Percentiles rank a stretch among this genome's conserved stretches.
Conservation (phyloP, 352 stramenopile species). For the Aphanomyces cochlioides region DNA sequence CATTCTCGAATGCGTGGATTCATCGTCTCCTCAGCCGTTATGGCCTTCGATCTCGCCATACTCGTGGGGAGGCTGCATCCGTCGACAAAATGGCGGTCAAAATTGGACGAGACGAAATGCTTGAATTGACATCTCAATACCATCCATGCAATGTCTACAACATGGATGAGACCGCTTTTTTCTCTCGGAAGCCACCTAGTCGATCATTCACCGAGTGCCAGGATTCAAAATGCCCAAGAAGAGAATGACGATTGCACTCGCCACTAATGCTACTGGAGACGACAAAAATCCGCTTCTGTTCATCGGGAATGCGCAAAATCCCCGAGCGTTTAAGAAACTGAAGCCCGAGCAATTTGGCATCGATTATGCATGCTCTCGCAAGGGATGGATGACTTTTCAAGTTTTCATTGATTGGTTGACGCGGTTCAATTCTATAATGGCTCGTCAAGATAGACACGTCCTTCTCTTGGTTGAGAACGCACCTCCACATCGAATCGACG, state of each 20-base stretch:
- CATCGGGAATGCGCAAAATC: slow-evolving; percentile 8
- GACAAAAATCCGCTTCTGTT: slow-evolving; percentile 2
- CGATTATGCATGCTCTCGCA: not conserved
- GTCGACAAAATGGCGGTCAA: not conserved
- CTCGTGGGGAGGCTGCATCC: slow-evolving; percentile 25
- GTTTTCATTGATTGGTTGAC: slow-evolving; percentile 2
- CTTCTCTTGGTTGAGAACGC: slow-evolving; percentile 15
- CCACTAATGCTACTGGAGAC: not conserved
- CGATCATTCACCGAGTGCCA: not conserved
- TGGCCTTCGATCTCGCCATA: slow-evolving; percentile 17
- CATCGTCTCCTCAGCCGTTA: slow-evolving; percentile 21
- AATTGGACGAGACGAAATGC: not conserved
- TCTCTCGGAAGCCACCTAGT: slow-evolving; percentile 7
- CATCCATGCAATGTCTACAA: slow-evolving; percentile 30
- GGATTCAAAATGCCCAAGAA: not conserved
- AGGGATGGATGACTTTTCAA: slow-evolving; percentile 5
- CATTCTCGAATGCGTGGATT: slow-evolving; percentile 23
- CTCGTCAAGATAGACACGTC: not conserved
- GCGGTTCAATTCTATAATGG: not conserved
- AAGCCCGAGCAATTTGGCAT: not conserved
- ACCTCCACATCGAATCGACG: not conserved
- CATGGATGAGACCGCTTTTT: slow-evolving; percentile 30
- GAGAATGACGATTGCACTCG: not conserved
- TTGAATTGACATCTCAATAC: slow-evolving; percentile 16
- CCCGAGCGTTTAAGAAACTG: not conserved